Percentiles rank a stretch among this genome's conserved stretches.
phyloP scores from a whole-genome alignment of 108 stramenopile genomes.

The Aurantiochytrium sp. region DNA sequence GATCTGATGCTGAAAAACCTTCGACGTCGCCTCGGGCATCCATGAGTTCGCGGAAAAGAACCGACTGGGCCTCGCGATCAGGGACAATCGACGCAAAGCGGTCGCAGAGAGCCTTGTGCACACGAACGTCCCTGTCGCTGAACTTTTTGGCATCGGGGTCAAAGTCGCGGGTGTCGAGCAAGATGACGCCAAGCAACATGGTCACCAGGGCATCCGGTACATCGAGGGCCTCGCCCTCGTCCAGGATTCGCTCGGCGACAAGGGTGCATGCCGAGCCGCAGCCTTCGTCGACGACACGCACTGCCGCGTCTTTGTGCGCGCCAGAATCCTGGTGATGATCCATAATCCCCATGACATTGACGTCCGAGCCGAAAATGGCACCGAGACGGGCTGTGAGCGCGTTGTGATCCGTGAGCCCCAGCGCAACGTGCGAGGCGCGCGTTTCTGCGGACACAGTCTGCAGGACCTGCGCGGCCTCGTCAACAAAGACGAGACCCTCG shows the following conservation, averaged over 20 bases:
- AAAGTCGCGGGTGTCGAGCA: constrained; percentile 11
- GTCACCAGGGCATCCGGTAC: background rate
- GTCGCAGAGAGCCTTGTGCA: background rate
- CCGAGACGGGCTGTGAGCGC: background rate
- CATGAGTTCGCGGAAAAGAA: background rate
- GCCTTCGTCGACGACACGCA: background rate
- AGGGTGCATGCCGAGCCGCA: constrained; percentile 4
- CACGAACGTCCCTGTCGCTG: background rate
- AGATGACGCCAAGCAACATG: background rate
- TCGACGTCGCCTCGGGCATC: background rate
- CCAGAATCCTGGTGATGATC: constrained; percentile 5
- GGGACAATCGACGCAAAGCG: background rate
- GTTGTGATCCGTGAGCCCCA: constrained; percentile 2
- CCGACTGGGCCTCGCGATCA: background rate
- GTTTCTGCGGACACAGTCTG: background rate
- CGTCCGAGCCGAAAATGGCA: background rate
- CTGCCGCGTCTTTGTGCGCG: background rate
- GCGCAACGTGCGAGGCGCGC: too few relatives aligned
- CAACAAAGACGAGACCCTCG: background rate
- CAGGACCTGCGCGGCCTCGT: background rate
- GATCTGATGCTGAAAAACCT: background rate
- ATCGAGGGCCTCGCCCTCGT: background rate
- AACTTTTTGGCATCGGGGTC: background rate
- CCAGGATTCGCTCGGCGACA: background rate
- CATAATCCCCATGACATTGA: background rate